These are phyloP conservation scores for Yamadazyma dushanensis DNA, from an alignment of 1,139 yeast genomes.

Conservation along the genomic window DNA sequence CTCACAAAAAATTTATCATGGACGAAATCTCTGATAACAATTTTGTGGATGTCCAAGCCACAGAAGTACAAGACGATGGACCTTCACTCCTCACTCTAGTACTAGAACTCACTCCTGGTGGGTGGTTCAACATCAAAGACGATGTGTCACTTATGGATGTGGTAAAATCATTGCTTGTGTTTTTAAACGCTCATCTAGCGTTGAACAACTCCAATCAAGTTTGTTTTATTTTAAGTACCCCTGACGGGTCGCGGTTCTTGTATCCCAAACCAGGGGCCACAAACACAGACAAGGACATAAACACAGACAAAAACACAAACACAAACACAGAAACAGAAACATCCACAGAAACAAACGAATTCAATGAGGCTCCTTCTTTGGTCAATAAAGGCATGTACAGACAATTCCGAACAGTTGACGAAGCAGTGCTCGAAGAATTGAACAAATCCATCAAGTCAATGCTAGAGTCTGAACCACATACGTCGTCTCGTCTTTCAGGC, in stretches of 20 bases:
- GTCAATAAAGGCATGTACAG: conserved; percentile 64
- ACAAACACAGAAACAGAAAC: too few relatives aligned
- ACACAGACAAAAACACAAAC: neutral
- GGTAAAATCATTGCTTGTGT: conserved; percentile 62
- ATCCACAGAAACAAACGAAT: too few relatives aligned
- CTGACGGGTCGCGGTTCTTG: conserved; percentile 66
- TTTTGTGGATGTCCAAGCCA: conserved; percentile 46
- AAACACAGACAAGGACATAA: neutral
- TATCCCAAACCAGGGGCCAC: conserved; percentile 54
- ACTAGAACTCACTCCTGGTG: conserved; percentile 73
- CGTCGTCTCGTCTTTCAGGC: conserved; percentile 60
- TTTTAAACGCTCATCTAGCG: conserved; percentile 83
- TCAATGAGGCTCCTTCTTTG: conserved; percentile 18
- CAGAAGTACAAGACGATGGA: conserved; percentile 50
- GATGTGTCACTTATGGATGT: conserved; percentile 53
- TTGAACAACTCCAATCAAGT: conserved; percentile 83
- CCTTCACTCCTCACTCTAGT: conserved; percentile 82
- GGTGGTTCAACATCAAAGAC: conserved; percentile 63
- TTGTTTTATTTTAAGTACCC: conserved; percentile 77
- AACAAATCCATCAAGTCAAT: conserved; percentile 44
- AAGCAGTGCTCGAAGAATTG: conserved; percentile 65
- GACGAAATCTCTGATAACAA: conserved; percentile 75
- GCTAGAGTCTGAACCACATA: conserved; percentile 18
- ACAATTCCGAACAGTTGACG: conserved; percentile 82
- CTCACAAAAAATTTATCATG: too few relatives aligned